These are phyloP conservation scores for Prosopis cineraria DNA, from an alignment of 306 rosid species.

Conservation along the genomic window DNA sequence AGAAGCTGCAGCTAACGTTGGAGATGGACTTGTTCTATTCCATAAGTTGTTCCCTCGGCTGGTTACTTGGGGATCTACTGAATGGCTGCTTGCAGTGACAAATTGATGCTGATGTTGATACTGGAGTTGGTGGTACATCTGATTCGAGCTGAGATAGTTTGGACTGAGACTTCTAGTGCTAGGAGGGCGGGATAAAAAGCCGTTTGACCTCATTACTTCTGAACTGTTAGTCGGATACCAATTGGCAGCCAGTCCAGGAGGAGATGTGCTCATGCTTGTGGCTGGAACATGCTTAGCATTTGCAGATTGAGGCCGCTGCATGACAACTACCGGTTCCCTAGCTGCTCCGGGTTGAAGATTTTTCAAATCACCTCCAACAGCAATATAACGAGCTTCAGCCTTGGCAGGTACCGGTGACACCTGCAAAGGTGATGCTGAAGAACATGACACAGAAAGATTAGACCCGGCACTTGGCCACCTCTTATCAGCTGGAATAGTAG, in stretches of 20 bases:
- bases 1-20: conserved; percentile 79
- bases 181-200: conserved; percentile 66
- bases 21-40: conserved; percentile 68
- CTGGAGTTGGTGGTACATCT: conserved; percentile 79
- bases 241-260: conserved; percentile 61
- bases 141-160: conserved; percentile 61
- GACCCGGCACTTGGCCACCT: conserved; percentile 69
- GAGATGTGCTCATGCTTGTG: conserved; percentile 74
- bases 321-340: conserved; percentile 74
- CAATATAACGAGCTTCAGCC: conserved; percentile 63
- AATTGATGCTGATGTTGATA: conserved; percentile 69
- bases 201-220: conserved; percentile 62
- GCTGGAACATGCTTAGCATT: conserved; percentile 65
- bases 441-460: conserved; percentile 65
- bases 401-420: conserved; percentile 56
- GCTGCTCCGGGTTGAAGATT: conserved; percentile 64
- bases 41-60: conserved; percentile 61
- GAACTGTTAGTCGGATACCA: conserved; percentile 69
- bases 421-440: conserved; percentile 68
- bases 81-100: conserved; percentile 53
- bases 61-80: conserved; percentile 59
- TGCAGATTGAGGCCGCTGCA: conserved; percentile 83
- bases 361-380: conserved; percentile 64
- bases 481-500: conserved; percentile 58
- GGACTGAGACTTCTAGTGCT: conserved; percentile 59